Base-by-base conservation (phyloP, 1,284 basidiomycete genomes). In the Gomphus bonarii region DNA sequence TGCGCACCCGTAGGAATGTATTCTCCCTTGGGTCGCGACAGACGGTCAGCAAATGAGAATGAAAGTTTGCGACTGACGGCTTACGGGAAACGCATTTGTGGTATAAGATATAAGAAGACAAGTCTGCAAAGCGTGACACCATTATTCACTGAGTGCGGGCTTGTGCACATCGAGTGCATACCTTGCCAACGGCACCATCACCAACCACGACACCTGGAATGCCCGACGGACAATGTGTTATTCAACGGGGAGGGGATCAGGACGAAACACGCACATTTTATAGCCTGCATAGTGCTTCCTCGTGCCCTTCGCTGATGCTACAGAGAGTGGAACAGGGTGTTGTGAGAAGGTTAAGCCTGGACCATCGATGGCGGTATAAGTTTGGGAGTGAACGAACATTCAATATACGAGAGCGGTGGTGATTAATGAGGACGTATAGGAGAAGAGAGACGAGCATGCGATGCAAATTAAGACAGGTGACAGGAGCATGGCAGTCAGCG, bases 151-250 rank as follows among this genome's bases (percentile, higher is more conserved):
- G 43, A 46, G 46, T 30, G 20, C 44, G 38, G 22, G 20, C 16
- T 18, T 11, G 8, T 20, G 35, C 20, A 40, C 38, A 7, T 40
- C 38, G 50, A 49, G 57, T 53, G 72, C 82, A 66, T 63, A 88
- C 95, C 89, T 98, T 99, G 75, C 95, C 95, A 67, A 99, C 95
- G 58, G 95, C 95, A 85, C 95, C 95, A 78, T 99, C 95, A 67
- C 95, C 95, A 61, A 99, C 95, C 68, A 98, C 95, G 73, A 98
- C 95, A 79, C 91, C 91, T 91, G 71, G 14, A 22, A 18, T 46
- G 20, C 54, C 61, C 57, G 61, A 58, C 58, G 57, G 63, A 71
- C 59, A 72, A 70, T 63, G 62, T 67, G 58, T 61, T 61, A 58
- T 54, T 59, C 48, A 57, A 47, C 53, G 49, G 9, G 12, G 36